Evolutionary conservation across 768 basidiomycete genomes (phyloP).

Genomic region (Serendipita sp.): DNA sequence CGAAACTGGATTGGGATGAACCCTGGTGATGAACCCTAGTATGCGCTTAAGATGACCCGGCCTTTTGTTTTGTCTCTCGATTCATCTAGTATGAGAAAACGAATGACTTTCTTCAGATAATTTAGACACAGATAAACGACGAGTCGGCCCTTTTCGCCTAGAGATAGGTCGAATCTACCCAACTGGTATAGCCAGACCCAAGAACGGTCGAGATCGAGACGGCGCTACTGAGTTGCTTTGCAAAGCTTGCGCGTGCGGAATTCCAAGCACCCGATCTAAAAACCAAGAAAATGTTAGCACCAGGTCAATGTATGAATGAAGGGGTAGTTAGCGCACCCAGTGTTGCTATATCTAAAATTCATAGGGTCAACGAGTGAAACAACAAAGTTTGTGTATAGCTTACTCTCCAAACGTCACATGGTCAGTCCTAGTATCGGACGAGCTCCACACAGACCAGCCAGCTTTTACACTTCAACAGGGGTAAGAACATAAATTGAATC

Average conservation of each 20-base stretch:
- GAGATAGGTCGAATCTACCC: not conserved
- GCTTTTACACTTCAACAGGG: slow-evolving; percentile 12
- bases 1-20: not conserved
- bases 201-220: no score
- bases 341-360: slow-evolving; percentile 20
- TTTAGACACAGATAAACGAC: not conserved
- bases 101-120: not conserved
- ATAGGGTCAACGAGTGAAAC: not conserved
- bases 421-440: slow-evolving; percentile 22
- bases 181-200: not conserved
- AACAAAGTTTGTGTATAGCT: no score
- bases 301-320: no score
- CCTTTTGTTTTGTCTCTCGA: not conserved
- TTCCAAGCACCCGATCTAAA: not conserved
- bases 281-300: not conserved
- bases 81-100: not conserved
- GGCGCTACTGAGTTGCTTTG: no score
- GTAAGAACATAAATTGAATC: not conserved
- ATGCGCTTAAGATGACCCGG: no score
- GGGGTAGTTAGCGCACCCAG: slow-evolving; percentile 15
- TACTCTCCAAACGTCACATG: slow-evolving; percentile 12
- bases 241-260: not conserved
- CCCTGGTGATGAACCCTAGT: not conserved
- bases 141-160: not conserved
- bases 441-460: slow-evolving; percentile 33